These are phyloP conservation scores for Moricandia moricandioides DNA, from an alignment of 345 rosid genomes.

Conservation along the genomic window DNA sequence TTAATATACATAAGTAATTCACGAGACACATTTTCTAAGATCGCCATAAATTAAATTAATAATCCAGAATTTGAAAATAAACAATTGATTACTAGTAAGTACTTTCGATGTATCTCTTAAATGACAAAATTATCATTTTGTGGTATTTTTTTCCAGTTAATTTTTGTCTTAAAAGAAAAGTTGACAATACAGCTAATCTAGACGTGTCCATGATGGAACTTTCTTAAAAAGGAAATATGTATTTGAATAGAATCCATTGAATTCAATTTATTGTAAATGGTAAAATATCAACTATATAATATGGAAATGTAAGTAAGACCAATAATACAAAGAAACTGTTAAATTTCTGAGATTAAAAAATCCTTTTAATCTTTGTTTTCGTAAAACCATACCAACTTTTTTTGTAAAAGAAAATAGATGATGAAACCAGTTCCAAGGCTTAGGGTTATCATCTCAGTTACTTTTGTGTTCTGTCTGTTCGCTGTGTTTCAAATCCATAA, in stretches of 20 bases:
- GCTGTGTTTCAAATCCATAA: constrained; percentile 14
- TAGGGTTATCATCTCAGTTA: constrained; percentile 8
- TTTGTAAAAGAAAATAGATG: constrained; percentile 10
- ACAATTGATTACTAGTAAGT: background rate
- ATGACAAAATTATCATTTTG: background rate
- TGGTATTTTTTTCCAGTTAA: background rate
- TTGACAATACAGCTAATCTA: background rate
- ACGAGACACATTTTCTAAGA: background rate
- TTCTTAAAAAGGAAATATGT: background rate
- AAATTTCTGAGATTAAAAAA: background rate
- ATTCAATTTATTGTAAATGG: constrained; percentile 10
- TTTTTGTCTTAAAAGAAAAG: background rate
- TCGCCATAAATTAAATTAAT: too few species aligned
- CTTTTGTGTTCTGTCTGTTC: constrained; percentile 24
- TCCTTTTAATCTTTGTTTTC: background rate
- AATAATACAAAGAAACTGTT: background rate
- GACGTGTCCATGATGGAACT: constrained; percentile 2
- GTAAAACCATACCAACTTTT: background rate
- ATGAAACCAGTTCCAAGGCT: constrained; percentile 24
- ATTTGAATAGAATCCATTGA: background rate
- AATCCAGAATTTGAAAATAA: background rate
- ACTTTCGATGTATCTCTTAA: background rate
- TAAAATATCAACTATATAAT: constrained; percentile 4
- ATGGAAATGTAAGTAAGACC: background rate
- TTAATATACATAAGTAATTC: background rate